phyloP scores from a whole-genome alignment of 129 eudicot genomes.

The Daucus carota region DH1_v3.0 NC_030385.2:3145501-3146000 shows the following conservation, averaged over 20 bases:
- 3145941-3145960: conserved; percentile 68
- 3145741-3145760: neutral
- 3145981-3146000: conserved; percentile 86
- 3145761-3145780: neutral
- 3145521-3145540: neutral
- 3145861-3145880: conserved; percentile 4
- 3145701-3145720: neutral
- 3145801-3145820: neutral
- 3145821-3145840: neutral
- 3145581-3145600: neutral
- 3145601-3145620: neutral
- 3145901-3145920: conserved; percentile 74
- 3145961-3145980: conserved; percentile 80
- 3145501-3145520: neutral
- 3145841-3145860: neutral
- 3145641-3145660: neutral
- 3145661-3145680: neutral
- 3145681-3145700: neutral
- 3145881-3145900: conserved; percentile 82
- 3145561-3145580: neutral
- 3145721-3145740: neutral
- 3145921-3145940: conserved; percentile 64
- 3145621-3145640: neutral
- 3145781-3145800: neutral
- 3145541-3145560: neutral